Conservation (phyloP, 73 alveolate species). For the Paramecium primaurelia region DNA sequence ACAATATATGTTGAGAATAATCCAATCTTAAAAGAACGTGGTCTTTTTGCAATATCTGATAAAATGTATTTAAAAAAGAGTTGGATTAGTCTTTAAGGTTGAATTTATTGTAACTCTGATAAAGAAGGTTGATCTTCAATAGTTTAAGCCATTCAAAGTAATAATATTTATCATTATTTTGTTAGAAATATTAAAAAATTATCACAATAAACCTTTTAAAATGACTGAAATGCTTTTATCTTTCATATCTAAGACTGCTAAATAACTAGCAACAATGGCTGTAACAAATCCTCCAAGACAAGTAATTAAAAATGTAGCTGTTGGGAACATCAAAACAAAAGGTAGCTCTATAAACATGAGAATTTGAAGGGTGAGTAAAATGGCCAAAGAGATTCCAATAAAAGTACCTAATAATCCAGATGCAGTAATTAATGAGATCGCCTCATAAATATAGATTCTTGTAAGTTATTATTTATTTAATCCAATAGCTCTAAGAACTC, state of each 20-base stretch:
- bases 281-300: constrained; percentile 74
- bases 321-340: constrained; percentile 89
- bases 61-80: constrained; percentile 12
- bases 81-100: not conserved
- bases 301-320: constrained; percentile 74
- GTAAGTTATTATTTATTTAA: constrained; percentile 77
- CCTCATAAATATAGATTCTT: constrained; percentile 92
- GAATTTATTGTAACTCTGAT: not conserved
- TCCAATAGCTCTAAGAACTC: constrained; percentile 95
- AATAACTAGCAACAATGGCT: constrained; percentile 83
- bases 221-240: constrained; percentile 78
- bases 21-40: constrained; percentile 91
- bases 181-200: not conserved
- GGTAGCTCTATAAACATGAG: constrained; percentile 92
- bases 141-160: not conserved
- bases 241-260: constrained; percentile 88
- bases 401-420: constrained; percentile 86
- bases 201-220: constrained; percentile 74
- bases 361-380: constrained; percentile 86
- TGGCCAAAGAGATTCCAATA: constrained; percentile 90
- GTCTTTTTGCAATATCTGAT: constrained; percentile 88
- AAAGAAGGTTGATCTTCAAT: not conserved
- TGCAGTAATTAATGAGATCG: constrained; percentile 80
- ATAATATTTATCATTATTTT: not conserved
- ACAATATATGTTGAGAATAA: constrained; percentile 88